Conservation (phyloP, 345 rosid species). For the Hibiscus trionum region DNA sequence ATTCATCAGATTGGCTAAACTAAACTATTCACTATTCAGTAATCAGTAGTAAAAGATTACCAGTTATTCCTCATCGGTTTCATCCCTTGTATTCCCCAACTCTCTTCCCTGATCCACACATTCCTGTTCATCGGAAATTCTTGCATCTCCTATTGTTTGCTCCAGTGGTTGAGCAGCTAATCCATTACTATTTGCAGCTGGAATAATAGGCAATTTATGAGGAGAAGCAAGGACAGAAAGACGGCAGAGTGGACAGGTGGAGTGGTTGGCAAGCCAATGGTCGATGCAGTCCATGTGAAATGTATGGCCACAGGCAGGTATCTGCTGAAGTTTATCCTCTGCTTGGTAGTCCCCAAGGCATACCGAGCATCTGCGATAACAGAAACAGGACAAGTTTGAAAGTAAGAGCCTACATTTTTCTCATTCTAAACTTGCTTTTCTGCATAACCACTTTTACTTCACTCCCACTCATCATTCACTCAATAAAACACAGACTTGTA, state of each 20-base stretch:
- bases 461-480: neutral
- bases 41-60: constrained; percentile 11
- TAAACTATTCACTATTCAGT: too few relatives aligned
- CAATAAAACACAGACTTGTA: neutral
- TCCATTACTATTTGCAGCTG: constrained; percentile 18
- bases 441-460: too few relatives aligned
- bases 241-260: constrained; percentile 89
- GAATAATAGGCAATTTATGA: constrained; percentile 23
- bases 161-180: constrained; percentile 19
- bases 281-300: constrained; percentile 95
- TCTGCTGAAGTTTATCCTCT: constrained; percentile 77
- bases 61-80: constrained; percentile 14
- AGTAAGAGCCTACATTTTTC: neutral
- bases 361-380: constrained; percentile 57
- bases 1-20: neutral
- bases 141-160: constrained; percentile 15
- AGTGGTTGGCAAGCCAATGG: constrained; percentile 71
- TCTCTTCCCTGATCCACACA: constrained; percentile 14
- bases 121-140: constrained; percentile 11
- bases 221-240: constrained; percentile 51
- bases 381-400: neutral
- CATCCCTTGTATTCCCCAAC: constrained; percentile 4
- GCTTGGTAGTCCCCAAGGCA: constrained; percentile 80
- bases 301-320: constrained; percentile 75
- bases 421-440: too few relatives aligned